Percentiles rank a stretch among this genome's conserved stretches.
Conservation (phyloP, 2,329 filamentous ascomycete genomes). For the Fusarium sp. region DNA sequence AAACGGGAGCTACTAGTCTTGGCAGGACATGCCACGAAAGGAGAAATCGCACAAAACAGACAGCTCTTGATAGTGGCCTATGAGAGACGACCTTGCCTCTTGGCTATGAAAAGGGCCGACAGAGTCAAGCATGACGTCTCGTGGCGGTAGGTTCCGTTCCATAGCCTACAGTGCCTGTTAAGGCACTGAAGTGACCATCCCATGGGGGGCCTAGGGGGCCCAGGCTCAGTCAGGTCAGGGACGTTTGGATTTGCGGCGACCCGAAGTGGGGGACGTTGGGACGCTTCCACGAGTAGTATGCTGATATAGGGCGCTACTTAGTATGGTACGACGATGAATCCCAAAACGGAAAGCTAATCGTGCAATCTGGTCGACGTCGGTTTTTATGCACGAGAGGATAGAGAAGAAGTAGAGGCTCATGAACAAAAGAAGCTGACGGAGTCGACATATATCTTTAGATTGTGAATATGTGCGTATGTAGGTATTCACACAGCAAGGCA, state of each 20-base stretch:
- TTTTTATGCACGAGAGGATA: constrained; percentile 15
- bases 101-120: constrained; percentile 32
- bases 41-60: constrained; percentile 29
- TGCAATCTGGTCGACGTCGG: constrained; percentile 28
- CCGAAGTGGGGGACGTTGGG: constrained; percentile 36
- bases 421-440: not conserved
- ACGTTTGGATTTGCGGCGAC: constrained; percentile 40
- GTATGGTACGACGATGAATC: constrained; percentile 30
- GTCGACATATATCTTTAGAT: not conserved
- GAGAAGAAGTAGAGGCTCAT: constrained; percentile 1
- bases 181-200: not conserved
- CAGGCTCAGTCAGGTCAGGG: constrained; percentile 25
- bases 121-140: constrained; percentile 24
- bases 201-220: constrained; percentile 28
- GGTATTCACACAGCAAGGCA: not conserved
- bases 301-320: constrained; percentile 1
- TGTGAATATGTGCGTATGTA: not conserved
- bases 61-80: constrained; percentile 7
- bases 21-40: constrained; percentile 21
- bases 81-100: constrained; percentile 2
- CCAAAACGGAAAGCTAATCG: constrained; percentile 42
- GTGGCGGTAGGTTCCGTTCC: constrained; percentile 32
- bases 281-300: constrained; percentile 1
- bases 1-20: constrained; percentile 35
- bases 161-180: constrained; percentile 1